A percentile compares a stretch with the other conserved stretches of the same genome.
phyloP scores from a whole-genome alignment of 2,329 filamentous ascomycete genomes.

The Macrophomina tecta region DNA sequence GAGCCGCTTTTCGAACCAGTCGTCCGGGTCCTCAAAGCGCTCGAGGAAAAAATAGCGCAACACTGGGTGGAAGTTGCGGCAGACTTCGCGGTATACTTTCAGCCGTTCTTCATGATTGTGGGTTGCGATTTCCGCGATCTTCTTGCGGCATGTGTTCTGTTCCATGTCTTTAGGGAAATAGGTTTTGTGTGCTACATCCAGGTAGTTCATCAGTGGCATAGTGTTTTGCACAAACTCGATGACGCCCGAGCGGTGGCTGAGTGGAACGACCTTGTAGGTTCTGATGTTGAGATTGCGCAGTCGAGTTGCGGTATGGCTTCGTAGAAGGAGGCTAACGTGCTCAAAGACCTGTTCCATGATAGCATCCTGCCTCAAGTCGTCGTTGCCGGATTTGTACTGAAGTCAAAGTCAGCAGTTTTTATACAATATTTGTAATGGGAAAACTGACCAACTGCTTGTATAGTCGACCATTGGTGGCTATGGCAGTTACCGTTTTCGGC shows the following conservation, averaged over 20 bases:
- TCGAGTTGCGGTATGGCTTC: constrained; percentile 82
- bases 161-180: constrained; percentile 88
- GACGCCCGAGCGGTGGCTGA: constrained; percentile 83
- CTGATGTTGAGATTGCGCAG: constrained; percentile 89
- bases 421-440: constrained; percentile 25
- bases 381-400: constrained; percentile 88
- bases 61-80: constrained; percentile 85
- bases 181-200: constrained; percentile 86
- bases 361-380: constrained; percentile 94
- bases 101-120: constrained; percentile 74
- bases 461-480: constrained; percentile 75
- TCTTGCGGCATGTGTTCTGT: constrained; percentile 74
- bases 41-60: constrained; percentile 98
- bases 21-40: constrained; percentile 88
- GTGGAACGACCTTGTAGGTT: constrained; percentile 94
- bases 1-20: constrained; percentile 89
- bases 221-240: constrained; percentile 98
- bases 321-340: constrained; percentile 88
- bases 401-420: constrained; percentile 20
- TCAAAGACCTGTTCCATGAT: constrained; percentile 99
- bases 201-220: constrained; percentile 86
- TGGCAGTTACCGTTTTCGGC: constrained; percentile 87
- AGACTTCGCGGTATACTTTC: constrained; percentile 76
- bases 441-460: constrained; percentile 80
- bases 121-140: constrained; percentile 75